Evolutionary conservation across 2,329 filamentous ascomycete species (phyloP).

Genomic region (Neopestalotiopsis sp.): DNA sequence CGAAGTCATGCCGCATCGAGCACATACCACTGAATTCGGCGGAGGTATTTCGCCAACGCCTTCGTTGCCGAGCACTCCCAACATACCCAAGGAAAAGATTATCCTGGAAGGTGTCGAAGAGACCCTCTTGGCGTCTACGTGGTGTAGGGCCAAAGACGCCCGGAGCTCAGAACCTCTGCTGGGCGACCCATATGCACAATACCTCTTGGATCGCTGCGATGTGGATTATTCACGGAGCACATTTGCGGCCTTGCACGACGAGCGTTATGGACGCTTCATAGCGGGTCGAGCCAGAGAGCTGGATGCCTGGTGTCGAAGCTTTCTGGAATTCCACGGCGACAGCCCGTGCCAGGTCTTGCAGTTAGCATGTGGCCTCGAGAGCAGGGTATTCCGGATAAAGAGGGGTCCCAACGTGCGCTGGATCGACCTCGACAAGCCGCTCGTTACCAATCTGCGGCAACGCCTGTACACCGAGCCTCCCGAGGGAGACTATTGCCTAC

Average conservation of each 20-base stretch:
- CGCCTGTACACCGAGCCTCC: slow-evolving; percentile 26
- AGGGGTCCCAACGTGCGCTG: slow-evolving; percentile 24
- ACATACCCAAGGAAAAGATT: slow-evolving; percentile 12
- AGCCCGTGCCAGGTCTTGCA: slow-evolving; percentile 26
- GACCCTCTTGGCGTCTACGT: slow-evolving; percentile 9
- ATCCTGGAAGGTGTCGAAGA: slow-evolving; percentile 16
- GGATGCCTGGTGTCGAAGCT: slow-evolving; percentile 14
- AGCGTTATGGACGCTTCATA: slow-evolving; percentile 6
- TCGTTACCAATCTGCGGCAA: slow-evolving; percentile 28
- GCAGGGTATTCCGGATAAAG: slow-evolving; percentile 25
- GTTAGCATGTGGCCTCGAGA: slow-evolving; percentile 32
- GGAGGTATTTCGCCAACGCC: not conserved
- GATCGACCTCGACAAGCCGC: slow-evolving; percentile 32
- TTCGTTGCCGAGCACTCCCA: not conserved
- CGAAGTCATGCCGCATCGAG: not conserved
- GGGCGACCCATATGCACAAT: slow-evolving; percentile 15
- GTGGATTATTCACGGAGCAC: slow-evolving; percentile 12
- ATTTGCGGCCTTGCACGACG: slow-evolving; percentile 16
- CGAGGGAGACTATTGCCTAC: slow-evolving; percentile 20
- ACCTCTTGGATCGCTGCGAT: slow-evolving; percentile 16
- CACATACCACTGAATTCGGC: not conserved
- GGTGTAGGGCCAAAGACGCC: slow-evolving; percentile 4
- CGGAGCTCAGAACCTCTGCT: slow-evolving; percentile 14
- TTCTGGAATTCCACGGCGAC: slow-evolving; percentile 5
- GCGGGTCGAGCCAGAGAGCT: slow-evolving; percentile 8